These are phyloP conservation scores for Talaromyces sp. DNA, from an alignment of 2,329 filamentous ascomycete genomes.

Conservation along the genomic window DNA sequence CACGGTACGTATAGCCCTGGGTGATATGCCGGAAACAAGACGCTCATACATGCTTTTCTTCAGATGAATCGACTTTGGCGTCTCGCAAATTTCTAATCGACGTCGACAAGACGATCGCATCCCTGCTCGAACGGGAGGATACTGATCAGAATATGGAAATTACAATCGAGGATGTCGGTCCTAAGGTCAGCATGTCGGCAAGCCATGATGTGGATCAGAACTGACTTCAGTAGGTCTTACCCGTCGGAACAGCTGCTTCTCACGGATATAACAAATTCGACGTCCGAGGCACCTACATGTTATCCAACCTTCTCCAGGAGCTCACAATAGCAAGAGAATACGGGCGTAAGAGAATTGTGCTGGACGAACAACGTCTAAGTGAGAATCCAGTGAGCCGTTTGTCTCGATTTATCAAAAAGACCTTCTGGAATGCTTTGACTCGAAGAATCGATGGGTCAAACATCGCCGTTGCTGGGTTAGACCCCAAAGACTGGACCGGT, in stretches of 20 bases:
- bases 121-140: conserved; percentile 80
- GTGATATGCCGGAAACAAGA: background rate
- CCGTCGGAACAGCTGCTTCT: conserved; percentile 79
- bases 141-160: conserved; percentile 95
- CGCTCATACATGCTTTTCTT: background rate
- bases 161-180: conserved; percentile 91
- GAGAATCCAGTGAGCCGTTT: conserved; percentile 93
- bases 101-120: conserved; percentile 78
- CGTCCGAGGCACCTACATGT: conserved; percentile 92
- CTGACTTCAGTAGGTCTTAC: conserved; percentile 63
- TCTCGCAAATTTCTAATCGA: conserved; percentile 82
- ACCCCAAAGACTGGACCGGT: conserved; percentile 93
- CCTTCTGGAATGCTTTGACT: conserved; percentile 91
- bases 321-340: conserved; percentile 88
- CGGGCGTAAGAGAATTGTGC: conserved; percentile 81
- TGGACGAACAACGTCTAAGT: conserved; percentile 87
- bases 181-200: conserved; percentile 62
- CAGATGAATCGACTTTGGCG: conserved; percentile 70
- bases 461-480: conserved; percentile 77
- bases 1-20: conserved; percentile 36
- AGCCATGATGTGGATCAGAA: background rate
- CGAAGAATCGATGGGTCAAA: conserved; percentile 80
- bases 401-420: conserved; percentile 78
- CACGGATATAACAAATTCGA: conserved; percentile 86
- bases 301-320: conserved; percentile 94